Evolutionary conservation across 495 filamentous ascomycete species (phyloP).

Genomic region (Penicillium desertorum): DNA sequence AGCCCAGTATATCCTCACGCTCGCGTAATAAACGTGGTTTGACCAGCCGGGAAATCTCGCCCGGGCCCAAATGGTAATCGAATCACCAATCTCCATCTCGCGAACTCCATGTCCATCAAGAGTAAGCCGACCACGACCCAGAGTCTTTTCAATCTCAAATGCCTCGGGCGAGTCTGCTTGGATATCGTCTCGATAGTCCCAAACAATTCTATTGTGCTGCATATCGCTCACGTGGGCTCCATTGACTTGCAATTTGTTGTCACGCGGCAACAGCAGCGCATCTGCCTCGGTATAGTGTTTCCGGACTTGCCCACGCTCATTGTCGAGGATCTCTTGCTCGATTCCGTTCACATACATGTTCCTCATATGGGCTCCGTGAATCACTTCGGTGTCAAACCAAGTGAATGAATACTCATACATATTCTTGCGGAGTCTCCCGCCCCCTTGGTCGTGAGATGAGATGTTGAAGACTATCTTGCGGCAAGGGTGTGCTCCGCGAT

Average conservation of each 20-base stretch:
- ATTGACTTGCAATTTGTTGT: conserved; percentile 56
- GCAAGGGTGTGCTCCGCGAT: conserved; percentile 42
- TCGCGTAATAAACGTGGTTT: conserved; percentile 56
- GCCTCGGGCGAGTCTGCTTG: conserved; percentile 47
- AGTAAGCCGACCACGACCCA: conserved; percentile 55
- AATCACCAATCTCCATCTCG: conserved; percentile 60
- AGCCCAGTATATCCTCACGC: conserved; percentile 63
- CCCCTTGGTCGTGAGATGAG: conserved; percentile 65
- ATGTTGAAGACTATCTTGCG: conserved; percentile 65
- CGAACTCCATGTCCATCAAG: conserved; percentile 57
- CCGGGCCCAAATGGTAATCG: conserved; percentile 63
- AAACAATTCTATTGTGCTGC: conserved; percentile 51
- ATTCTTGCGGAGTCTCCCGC: conserved; percentile 30
- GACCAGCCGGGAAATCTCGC: conserved; percentile 62
- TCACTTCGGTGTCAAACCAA: conserved; percentile 67
- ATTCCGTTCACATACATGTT: conserved; percentile 23
- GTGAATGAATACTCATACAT: conserved; percentile 61
- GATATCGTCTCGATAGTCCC: conserved; percentile 54
- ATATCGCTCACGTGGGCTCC: conserved; percentile 30
- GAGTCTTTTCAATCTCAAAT: conserved; percentile 32
- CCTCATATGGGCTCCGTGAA: conserved; percentile 26
- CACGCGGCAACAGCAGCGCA: conserved; percentile 41
- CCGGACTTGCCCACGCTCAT: conserved; percentile 21
- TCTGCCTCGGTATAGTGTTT: conserved; percentile 29
- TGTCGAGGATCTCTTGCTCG: conserved; percentile 20